Evolutionary conservation across 2,329 filamentous ascomycete species (phyloP).

Genomic region (Aureobasidium sp.): DNA sequence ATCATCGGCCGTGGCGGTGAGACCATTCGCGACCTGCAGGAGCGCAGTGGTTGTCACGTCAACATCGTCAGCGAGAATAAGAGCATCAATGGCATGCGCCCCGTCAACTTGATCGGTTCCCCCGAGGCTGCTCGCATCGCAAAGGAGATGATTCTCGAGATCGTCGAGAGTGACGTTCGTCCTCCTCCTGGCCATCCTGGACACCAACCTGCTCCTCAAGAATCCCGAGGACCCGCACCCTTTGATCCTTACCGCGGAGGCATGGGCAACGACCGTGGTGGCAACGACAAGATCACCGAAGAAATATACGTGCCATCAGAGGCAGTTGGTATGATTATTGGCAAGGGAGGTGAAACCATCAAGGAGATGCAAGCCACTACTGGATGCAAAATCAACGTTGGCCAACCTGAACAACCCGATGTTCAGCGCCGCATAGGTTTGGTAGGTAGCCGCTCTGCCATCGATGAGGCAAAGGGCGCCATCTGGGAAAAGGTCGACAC

Average conservation of each 20-base stretch:
- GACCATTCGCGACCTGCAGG: conserved; percentile 86
- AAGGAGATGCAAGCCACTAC: conserved; percentile 84
- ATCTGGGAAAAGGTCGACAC: conserved; percentile 91
- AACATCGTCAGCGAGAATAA: conserved; percentile 93
- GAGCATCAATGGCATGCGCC: conserved; percentile 80
- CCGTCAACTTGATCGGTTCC: conserved; percentile 82
- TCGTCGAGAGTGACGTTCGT: conserved; percentile 77
- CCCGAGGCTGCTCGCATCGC: conserved; percentile 65
- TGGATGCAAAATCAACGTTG: conserved; percentile 91
- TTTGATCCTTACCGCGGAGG: conserved; percentile 27
- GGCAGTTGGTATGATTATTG: conserved; percentile 92
- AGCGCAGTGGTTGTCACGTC: conserved; percentile 86
- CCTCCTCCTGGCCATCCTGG: conserved; percentile 12
- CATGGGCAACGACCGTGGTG: conserved; percentile 33
- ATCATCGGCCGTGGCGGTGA: conserved; percentile 93
- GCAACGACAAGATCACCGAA: conserved; percentile 65
- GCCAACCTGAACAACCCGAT: conserved; percentile 70
- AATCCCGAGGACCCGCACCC: conserved; percentile 17
- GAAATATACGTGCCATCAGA: conserved; percentile 81
- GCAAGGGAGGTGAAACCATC: conserved; percentile 87
- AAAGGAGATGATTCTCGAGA: conserved; percentile 84
- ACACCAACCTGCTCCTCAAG: conserved; percentile 9
- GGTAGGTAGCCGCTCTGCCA: conserved; percentile 67
- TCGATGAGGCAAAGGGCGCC: conserved; percentile 69
- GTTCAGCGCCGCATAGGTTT: conserved; percentile 79